Evolutionary conservation across 1,139 yeast genomes (phyloP).

Genomic region (Saccharomyces pastorianus): DNA sequence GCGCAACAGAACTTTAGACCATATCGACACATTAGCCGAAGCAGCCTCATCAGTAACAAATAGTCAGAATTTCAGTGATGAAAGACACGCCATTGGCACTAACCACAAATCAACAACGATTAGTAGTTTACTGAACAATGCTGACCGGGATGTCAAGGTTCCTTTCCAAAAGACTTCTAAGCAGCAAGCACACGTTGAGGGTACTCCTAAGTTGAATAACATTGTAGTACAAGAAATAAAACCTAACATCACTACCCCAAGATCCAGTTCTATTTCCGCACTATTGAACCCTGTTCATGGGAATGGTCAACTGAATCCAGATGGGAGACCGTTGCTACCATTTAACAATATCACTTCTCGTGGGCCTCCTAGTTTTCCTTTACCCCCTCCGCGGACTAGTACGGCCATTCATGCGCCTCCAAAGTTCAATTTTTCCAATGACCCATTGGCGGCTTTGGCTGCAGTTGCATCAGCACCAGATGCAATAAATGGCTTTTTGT

Average conservation of each 20-base stretch:
- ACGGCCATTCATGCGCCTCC: slow-evolving; percentile 4
- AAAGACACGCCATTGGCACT: neutral
- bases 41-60: neutral
- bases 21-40: neutral
- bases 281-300: slow-evolving; percentile 18
- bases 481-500: slow-evolving; percentile 14
- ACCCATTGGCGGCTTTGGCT: slow-evolving; percentile 33
- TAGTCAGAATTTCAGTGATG: neutral
- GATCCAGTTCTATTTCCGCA: slow-evolving; percentile 20
- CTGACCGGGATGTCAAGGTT: neutral
- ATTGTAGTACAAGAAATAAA: slow-evolving; percentile 1
- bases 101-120: neutral
- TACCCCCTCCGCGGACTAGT: neutral
- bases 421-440: slow-evolving; percentile 27
- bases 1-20: neutral
- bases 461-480: slow-evolving; percentile 33
- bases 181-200: neutral
- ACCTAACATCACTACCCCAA: slow-evolving; percentile 1
- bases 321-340: slow-evolving; percentile 1
- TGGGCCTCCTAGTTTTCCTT: neutral
- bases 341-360: neutral
- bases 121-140: neutral
- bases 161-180: neutral
- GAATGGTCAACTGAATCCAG: neutral
- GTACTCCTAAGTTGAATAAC: neutral